phyloP scores from a whole-genome alignment of 164 flowering plant genomes.

The Paratinospora sagittata region DNA sequence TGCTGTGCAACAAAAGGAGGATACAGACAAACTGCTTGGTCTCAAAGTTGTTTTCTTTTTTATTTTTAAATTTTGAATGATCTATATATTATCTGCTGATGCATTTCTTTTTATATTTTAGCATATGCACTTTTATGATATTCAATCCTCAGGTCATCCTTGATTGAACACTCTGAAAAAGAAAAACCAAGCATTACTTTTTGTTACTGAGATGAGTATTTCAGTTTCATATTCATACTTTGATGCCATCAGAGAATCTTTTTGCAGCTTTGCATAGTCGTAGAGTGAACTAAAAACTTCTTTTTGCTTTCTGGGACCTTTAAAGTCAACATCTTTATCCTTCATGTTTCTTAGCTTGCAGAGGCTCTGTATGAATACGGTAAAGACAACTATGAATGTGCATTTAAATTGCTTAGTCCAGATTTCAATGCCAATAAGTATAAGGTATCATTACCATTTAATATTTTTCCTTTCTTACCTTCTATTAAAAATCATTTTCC shows the following conservation, averaged over 20 bases:
- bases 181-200: not conserved
- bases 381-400: conserved; percentile 40
- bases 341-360: conserved; percentile 53
- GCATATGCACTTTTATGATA: too few species aligned
- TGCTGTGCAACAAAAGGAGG: too few species aligned
- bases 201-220: not conserved
- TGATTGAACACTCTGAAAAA: too few species aligned
- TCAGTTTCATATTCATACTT: not conserved
- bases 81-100: too few species aligned
- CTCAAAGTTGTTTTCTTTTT: too few species aligned
- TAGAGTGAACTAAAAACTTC: not conserved
- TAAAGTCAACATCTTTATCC: not conserved
- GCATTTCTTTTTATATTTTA: too few species aligned
- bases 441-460: conserved; percentile 42
- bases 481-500: not conserved
- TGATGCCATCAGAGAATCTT: not conserved
- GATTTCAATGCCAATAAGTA: conserved; percentile 56
- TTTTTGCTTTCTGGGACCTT: not conserved
- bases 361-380: conserved; percentile 74
- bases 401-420: conserved; percentile 57
- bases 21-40: too few species aligned
- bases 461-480: not conserved
- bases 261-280: not conserved
- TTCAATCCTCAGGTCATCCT: too few species aligned
- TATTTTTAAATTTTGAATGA: too few species aligned